These are phyloP conservation scores for Fagus sylvatica DNA, from an alignment of 306 rosid species.

Conservation along the genomic window DNA sequence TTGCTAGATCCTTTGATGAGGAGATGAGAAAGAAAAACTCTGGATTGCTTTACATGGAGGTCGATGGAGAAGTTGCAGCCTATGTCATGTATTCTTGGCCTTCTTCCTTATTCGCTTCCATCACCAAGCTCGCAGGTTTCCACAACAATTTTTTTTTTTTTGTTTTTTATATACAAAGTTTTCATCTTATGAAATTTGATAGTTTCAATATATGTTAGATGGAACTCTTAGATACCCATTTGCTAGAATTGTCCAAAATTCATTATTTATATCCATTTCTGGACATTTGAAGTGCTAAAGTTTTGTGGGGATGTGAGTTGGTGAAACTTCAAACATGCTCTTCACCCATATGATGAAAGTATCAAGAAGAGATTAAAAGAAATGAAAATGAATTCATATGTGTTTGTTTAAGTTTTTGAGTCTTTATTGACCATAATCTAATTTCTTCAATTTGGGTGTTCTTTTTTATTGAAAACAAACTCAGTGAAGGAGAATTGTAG, in stretches of 20 bases:
- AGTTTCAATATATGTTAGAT: not conserved
- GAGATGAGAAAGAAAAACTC: slow-evolving; percentile 69
- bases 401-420: not conserved
- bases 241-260: not conserved
- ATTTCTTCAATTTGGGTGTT: slow-evolving; percentile 13
- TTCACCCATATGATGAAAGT: slow-evolving; percentile 53
- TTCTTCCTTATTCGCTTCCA: slow-evolving; percentile 68
- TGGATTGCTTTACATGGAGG: slow-evolving; percentile 64
- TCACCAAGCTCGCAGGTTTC: slow-evolving; percentile 92
- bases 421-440: not conserved
- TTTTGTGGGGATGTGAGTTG: not conserved
- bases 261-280: not conserved
- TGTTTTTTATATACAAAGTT: not conserved
- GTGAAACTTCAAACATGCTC: not conserved
- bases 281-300: not conserved
- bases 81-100: slow-evolving; percentile 89
- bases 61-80: slow-evolving; percentile 57
- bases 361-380: not conserved
- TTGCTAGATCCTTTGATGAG: slow-evolving; percentile 64
- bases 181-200: not conserved
- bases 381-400: not conserved
- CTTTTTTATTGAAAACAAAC: not conserved
- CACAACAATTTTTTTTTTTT: slow-evolving; percentile 1
- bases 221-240: not conserved
- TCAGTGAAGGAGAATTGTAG: slow-evolving; percentile 78